These are phyloP conservation scores for Diutina rugosa DNA, from an alignment of 1,139 yeast species.

Conservation along the genomic window DNA sequence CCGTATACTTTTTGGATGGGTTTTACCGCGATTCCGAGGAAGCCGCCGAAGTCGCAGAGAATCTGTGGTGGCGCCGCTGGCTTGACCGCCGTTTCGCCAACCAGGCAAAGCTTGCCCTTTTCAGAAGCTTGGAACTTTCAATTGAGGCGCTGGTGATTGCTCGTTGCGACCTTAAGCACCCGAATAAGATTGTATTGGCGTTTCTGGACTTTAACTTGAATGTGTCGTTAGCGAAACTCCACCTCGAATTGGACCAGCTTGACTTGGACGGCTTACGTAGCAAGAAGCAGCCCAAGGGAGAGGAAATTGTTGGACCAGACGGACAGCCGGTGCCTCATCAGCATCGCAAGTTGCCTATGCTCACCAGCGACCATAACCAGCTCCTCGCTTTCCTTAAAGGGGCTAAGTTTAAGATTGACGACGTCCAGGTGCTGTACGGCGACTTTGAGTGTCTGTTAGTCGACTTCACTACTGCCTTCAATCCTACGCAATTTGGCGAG, in stretches of 20 bases:
- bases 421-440: constrained; percentile 14
- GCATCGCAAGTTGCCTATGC: not conserved
- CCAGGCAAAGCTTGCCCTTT: not conserved
- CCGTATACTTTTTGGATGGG: constrained; percentile 19
- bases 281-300: not conserved
- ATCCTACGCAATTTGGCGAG: constrained; percentile 6
- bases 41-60: constrained; percentile 9
- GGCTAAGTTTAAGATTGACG: constrained; percentile 16
- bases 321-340: not conserved
- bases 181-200: not conserved
- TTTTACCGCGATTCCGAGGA: constrained; percentile 10
- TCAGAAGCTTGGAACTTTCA: not conserved
- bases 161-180: not conserved
- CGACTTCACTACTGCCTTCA: constrained; percentile 11
- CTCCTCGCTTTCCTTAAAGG: not conserved
- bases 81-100: not conserved
- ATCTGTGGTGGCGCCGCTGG: constrained; percentile 3
- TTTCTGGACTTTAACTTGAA: not conserved
- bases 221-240: not conserved
- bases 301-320: constrained; percentile 1
- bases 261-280: not conserved
- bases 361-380: not conserved
- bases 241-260: not conserved
- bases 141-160: not conserved
- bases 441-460: constrained; percentile 10